phyloP scores from a whole-genome alignment of 495 filamentous ascomycete genomes.

The Daldinia vernicosa region DNA sequence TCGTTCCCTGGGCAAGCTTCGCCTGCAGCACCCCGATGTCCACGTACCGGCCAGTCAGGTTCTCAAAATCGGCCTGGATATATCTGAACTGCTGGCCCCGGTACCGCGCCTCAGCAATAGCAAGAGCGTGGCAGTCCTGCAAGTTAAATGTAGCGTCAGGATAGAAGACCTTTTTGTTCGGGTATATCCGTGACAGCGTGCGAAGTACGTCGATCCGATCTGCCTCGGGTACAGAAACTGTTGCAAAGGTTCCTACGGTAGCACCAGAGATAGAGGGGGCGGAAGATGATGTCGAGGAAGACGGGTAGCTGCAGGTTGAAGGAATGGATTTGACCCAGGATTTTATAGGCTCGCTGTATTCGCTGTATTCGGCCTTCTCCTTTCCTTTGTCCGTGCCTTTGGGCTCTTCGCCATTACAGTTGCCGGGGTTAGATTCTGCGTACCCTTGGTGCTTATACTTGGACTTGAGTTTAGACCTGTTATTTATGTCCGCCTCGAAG shows the following conservation, averaged over 20 bases:
- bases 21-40: conserved; percentile 33
- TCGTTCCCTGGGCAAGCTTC: not conserved
- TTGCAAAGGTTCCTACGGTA: not conserved
- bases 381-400: too few species aligned
- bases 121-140: conserved; percentile 46
- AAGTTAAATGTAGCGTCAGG: conserved; percentile 42
- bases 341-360: too few species aligned
- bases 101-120: conserved; percentile 41
- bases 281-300: not conserved
- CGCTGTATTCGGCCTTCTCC: too few species aligned
- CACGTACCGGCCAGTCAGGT: conserved; percentile 49
- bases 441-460: not conserved
- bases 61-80: conserved; percentile 50
- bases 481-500: not conserved
- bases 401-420: too few species aligned
- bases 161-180: conserved; percentile 15
- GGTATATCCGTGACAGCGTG: conserved; percentile 1
- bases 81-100: conserved; percentile 43
- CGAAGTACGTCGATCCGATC: not conserved
- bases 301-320: too few species aligned
- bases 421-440: too few species aligned
- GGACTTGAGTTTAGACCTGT: not conserved
- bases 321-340: too few species aligned
- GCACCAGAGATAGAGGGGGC: not conserved
- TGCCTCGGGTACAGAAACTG: not conserved